Evolutionary conservation across 768 basidiomycete genomes (phyloP).

Genomic region (Pisolithus tinctorius): DNA sequence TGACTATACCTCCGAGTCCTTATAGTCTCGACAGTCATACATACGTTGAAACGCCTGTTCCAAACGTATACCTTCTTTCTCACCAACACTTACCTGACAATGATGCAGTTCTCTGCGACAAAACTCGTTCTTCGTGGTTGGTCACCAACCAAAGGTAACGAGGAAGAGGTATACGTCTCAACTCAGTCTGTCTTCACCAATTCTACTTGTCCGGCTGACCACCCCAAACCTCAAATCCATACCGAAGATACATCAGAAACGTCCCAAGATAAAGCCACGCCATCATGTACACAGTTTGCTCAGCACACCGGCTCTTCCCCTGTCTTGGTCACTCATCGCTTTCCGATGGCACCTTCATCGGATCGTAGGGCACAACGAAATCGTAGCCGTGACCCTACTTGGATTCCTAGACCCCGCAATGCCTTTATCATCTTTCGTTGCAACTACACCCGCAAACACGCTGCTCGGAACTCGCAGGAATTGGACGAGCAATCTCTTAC

Average conservation of each 20-base stretch:
- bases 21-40: not conserved
- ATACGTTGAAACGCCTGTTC: not conserved
- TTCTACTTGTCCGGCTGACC: conserved; percentile 2
- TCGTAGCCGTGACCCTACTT: conserved; percentile 43
- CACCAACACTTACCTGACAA: not conserved
- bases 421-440: conserved; percentile 71
- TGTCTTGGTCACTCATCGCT: not conserved
- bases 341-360: conserved; percentile 29
- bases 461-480: conserved; percentile 27
- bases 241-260: conserved; percentile 12
- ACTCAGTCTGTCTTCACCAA: conserved; percentile 9
- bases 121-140: conserved; percentile 17
- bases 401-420: conserved; percentile 63
- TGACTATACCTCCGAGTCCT: not conserved
- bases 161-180: conserved; percentile 22
- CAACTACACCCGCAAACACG: conserved; percentile 47
- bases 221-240: conserved; percentile 1
- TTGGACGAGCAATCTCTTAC: conserved; percentile 27
- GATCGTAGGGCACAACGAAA: conserved; percentile 33
- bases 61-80: not conserved
- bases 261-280: not conserved
- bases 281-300: not conserved
- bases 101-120: conserved; percentile 4
- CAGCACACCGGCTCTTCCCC: not conserved
- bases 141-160: conserved; percentile 22